Conservation (phyloP, 1,284 basidiomycete genomes). For the Ustilago tritici region DNA sequence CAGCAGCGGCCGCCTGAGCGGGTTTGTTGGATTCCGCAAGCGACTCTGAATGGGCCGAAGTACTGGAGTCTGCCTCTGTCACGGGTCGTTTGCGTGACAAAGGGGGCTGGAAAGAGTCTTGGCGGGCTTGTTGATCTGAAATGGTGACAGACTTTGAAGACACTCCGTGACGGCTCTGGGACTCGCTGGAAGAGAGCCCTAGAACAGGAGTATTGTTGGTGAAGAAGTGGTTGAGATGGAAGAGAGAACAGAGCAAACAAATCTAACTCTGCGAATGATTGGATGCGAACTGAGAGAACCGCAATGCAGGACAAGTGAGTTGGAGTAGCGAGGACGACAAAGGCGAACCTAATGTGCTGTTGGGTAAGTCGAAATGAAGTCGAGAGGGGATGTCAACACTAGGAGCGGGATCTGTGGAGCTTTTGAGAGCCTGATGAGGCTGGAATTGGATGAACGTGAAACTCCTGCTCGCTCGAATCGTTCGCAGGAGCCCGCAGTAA, state of each 20-base stretch:
- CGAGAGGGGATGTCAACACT: neutral
- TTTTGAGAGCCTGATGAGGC: neutral
- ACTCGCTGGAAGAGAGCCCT: constrained; percentile 28
- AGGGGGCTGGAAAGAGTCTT: constrained; percentile 30
- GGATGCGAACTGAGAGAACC: neutral
- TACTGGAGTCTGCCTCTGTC: constrained; percentile 17
- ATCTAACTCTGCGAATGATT: neutral
- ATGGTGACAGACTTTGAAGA: constrained; percentile 37
- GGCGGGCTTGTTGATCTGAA: constrained; percentile 24
- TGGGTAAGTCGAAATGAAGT: neutral
- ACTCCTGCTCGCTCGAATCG: constrained; percentile 18
- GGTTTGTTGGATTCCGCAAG: constrained; percentile 4
- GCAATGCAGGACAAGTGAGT: neutral
- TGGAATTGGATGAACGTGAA: neutral
- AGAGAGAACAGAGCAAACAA: neutral
- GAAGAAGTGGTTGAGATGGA: neutral
- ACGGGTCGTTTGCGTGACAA: constrained; percentile 45
- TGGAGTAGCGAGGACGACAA: neutral
- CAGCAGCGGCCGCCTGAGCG: constrained; percentile 30
- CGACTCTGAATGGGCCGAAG: constrained; percentile 14
- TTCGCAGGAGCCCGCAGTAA: constrained; percentile 21
- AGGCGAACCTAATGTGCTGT: neutral
- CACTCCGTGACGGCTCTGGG: constrained; percentile 32
- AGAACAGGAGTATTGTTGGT: constrained; percentile 42
- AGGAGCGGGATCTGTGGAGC: neutral